These are phyloP conservation scores for Entoloma clypeatum DNA, from an alignment of 1,284 basidiomycete genomes.

Conservation along the genomic window DNA sequence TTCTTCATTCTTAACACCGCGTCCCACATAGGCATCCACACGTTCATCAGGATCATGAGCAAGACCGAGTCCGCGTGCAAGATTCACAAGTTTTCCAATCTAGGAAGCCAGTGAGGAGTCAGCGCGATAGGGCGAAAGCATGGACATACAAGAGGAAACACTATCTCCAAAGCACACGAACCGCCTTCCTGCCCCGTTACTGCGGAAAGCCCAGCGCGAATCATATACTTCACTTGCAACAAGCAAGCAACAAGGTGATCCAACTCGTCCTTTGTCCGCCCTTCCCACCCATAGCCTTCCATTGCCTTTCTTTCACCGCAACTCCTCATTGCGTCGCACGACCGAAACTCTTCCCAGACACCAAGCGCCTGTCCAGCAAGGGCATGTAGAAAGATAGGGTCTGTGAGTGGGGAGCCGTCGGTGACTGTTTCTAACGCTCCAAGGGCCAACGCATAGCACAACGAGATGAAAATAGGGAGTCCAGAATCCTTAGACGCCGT, in stretches of 20 bases:
- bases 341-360: constrained; percentile 21
- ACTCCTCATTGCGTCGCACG: constrained; percentile 5
- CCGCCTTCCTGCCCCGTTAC: constrained; percentile 1
- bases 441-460: constrained; percentile 18
- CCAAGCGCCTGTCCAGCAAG: constrained; percentile 26
- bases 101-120: constrained; percentile 20
- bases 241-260: constrained; percentile 51
- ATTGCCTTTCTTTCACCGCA: constrained; percentile 8
- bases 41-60: constrained; percentile 50
- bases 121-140: not conserved
- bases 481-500: too few relatives aligned
- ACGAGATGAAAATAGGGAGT: constrained; percentile 15
- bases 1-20: constrained; percentile 15
- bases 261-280: constrained; percentile 18
- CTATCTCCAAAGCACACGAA: constrained; percentile 18
- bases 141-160: constrained; percentile 41
- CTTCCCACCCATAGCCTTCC: constrained; percentile 10
- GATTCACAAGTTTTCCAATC: constrained; percentile 67
- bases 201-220: constrained; percentile 31
- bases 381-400: constrained; percentile 22
- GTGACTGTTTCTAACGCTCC: constrained; percentile 11
- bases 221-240: constrained; percentile 50
- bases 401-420: not conserved
- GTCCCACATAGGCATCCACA: constrained; percentile 1
- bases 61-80: constrained; percentile 62